Evolutionary conservation across 805 yeast genomes (phyloP).

Genomic region (Geotrichum ghanense): DNA sequence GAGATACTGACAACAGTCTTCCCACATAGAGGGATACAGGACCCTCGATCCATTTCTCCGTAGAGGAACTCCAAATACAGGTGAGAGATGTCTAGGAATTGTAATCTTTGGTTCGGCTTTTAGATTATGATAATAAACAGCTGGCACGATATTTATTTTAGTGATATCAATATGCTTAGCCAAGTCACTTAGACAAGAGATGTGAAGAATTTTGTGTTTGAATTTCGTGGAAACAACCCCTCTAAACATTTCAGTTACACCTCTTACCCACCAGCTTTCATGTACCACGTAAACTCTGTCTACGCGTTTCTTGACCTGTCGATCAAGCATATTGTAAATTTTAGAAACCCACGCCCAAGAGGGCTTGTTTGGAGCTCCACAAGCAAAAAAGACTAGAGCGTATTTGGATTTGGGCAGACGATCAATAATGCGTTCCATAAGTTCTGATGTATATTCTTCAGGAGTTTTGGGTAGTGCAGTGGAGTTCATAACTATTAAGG

Average conservation of each 20-base stretch:
- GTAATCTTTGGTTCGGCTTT: conserved; percentile 39
- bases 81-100: conserved; percentile 32
- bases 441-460: conserved; percentile 33
- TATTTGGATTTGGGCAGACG: conserved; percentile 53
- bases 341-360: conserved; percentile 63
- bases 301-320: conserved; percentile 40
- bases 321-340: conserved; percentile 47
- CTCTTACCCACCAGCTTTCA: conserved; percentile 80
- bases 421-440: conserved; percentile 45
- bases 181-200: conserved; percentile 39
- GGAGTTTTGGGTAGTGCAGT: conserved; percentile 61
- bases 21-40: conserved; percentile 26
- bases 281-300: conserved; percentile 68
- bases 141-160: conserved; percentile 59
- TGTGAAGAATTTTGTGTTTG: conserved; percentile 32
- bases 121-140: conserved; percentile 59
- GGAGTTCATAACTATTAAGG: conserved; percentile 75
- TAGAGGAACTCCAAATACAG: conserved; percentile 22
- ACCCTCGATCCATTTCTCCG: conserved; percentile 19
- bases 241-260: conserved; percentile 59
- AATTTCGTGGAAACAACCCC: conserved; percentile 47
- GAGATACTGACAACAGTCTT: conserved; percentile 13
- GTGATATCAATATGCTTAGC: conserved; percentile 62
- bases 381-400: conserved; percentile 64
- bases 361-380: conserved; percentile 57